Conservation (phyloP, 331 rosid species). For the Rosa hybrid region DNA sequence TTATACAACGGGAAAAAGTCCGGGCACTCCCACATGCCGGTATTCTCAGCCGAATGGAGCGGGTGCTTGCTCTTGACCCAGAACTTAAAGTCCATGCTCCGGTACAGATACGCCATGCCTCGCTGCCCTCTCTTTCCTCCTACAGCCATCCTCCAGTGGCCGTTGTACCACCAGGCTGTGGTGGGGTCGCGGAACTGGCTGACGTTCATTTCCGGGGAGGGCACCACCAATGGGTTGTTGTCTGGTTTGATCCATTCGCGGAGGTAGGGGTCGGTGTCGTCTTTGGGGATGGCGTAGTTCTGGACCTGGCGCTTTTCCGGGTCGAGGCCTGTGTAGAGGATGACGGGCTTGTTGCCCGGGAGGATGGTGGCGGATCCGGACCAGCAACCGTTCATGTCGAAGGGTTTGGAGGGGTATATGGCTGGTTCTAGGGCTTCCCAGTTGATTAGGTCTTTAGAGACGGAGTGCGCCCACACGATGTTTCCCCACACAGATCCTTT, state of each 20-base stretch:
- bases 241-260: slow-evolving; percentile 42
- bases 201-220: slow-evolving; percentile 33
- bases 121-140: slow-evolving; percentile 47
- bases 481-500: slow-evolving; percentile 50
- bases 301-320: slow-evolving; percentile 36
- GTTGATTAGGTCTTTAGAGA: slow-evolving; percentile 38
- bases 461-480: slow-evolving; percentile 51
- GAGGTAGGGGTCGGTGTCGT: slow-evolving; percentile 40
- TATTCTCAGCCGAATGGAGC: slow-evolving; percentile 40
- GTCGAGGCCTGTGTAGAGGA: slow-evolving; percentile 47
- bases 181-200: slow-evolving; percentile 82
- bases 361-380: slow-evolving; percentile 49
- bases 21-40: slow-evolving; percentile 98
- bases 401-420: slow-evolving; percentile 41
- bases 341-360: slow-evolving; percentile 39
- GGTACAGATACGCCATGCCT: slow-evolving; percentile 62
- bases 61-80: slow-evolving; percentile 75
- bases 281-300: slow-evolving; percentile 39
- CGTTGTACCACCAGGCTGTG: slow-evolving; percentile 60
- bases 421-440: slow-evolving; percentile 41
- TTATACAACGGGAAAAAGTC: slow-evolving; percentile 67
- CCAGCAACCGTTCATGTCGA: slow-evolving; percentile 51
- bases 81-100: slow-evolving; percentile 50
- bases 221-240: slow-evolving; percentile 12
- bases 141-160: slow-evolving; percentile 62